phyloP scores from a whole-genome alignment of 1,139 yeast genomes.

The Lodderomyces margitis region DNA sequence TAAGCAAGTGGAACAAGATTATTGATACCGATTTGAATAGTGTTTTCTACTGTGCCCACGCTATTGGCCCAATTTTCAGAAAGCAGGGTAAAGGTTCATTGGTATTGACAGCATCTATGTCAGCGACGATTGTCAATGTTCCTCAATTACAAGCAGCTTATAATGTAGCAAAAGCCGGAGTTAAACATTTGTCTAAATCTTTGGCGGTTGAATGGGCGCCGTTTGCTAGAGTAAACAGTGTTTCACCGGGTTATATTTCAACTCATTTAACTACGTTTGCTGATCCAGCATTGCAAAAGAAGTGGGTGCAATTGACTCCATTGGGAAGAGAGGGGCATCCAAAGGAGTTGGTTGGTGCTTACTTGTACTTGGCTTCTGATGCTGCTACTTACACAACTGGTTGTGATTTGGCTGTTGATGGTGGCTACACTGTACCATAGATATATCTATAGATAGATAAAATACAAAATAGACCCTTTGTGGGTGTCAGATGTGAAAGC shows the following conservation, averaged over 20 bases:
- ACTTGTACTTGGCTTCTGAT: constrained; percentile 46
- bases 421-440: constrained; percentile 62
- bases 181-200: constrained; percentile 46
- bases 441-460: not conserved
- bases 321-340: constrained; percentile 52
- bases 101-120: constrained; percentile 28
- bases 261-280: constrained; percentile 50
- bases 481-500: too few relatives aligned
- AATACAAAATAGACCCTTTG: not conserved
- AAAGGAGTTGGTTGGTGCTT: constrained; percentile 56
- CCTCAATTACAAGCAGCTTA: constrained; percentile 64
- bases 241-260: constrained; percentile 56
- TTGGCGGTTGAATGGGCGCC: constrained; percentile 54
- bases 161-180: constrained; percentile 55
- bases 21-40: constrained; percentile 49
- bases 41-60: constrained; percentile 45
- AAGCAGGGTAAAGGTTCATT: constrained; percentile 35
- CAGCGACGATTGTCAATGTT: constrained; percentile 61
- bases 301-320: constrained; percentile 47
- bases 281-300: constrained; percentile 29
- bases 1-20: constrained; percentile 47
- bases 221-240: constrained; percentile 51
- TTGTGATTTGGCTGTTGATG: constrained; percentile 52
- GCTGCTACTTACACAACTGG: constrained; percentile 57
- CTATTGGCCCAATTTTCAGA: constrained; percentile 45